Percentiles rank a stretch among this genome's conserved stretches.
These are phyloP conservation scores for Metschnikowia lochheadii DNA, from an alignment of 805 yeast genomes.

Conservation along the genomic window DNA sequence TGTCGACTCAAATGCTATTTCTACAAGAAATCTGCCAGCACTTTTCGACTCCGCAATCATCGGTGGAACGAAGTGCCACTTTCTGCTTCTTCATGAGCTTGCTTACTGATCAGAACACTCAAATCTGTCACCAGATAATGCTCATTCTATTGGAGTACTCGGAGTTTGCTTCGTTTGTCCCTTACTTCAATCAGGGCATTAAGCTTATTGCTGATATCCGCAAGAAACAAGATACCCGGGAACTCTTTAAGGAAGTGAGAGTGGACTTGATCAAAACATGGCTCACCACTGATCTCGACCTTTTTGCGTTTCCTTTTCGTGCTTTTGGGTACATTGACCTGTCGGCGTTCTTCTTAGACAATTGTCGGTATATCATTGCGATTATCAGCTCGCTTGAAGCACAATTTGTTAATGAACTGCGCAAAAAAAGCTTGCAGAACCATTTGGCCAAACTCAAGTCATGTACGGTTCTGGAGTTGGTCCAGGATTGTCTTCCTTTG, in stretches of 20 bases:
- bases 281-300: constrained; percentile 30
- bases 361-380: constrained; percentile 38
- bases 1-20: constrained; percentile 18
- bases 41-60: constrained; percentile 34
- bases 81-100: constrained; percentile 33
- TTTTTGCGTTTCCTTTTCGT: constrained; percentile 37
- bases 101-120: constrained; percentile 28
- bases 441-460: constrained; percentile 14
- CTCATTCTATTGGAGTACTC: constrained; percentile 43
- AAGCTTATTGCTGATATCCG: constrained; percentile 18
- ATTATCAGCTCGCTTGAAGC: constrained; percentile 24
- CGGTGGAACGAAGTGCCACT: constrained; percentile 36
- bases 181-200: constrained; percentile 29
- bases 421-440: constrained; percentile 6
- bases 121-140: constrained; percentile 30
- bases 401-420: not conserved
- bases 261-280: constrained; percentile 41
- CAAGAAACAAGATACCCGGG: constrained; percentile 9
- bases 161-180: constrained; percentile 24
- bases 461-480: constrained; percentile 17
- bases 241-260: constrained; percentile 28
- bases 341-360: constrained; percentile 28
- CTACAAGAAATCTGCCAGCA: constrained; percentile 28
- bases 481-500: constrained; percentile 32
- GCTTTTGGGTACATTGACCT: constrained; percentile 34